Conservation (phyloP, 805 yeast species). For the Saccharomyces eubayanus region DNA sequence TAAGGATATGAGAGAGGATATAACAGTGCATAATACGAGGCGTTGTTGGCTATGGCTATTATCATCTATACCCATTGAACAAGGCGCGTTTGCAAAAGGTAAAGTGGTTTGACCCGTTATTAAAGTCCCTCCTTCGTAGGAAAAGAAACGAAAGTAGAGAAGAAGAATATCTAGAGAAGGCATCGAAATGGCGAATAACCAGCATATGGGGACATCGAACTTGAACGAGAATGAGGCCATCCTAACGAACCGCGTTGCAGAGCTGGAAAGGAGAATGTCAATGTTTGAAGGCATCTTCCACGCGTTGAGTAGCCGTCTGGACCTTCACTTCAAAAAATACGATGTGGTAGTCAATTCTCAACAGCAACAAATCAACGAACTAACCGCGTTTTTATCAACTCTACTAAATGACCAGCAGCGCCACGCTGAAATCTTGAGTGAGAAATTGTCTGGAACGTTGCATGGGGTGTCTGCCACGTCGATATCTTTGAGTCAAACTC, state of each 20-base stretch:
- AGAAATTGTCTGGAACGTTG: slow-evolving; percentile 18
- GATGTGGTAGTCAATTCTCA: slow-evolving; percentile 25
- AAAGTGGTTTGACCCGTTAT: neutral
- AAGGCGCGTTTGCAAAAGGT: neutral
- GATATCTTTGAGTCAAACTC: slow-evolving; percentile 6
- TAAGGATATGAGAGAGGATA: neutral
- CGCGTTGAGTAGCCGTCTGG: slow-evolving; percentile 25
- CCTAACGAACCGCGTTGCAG: slow-evolving; percentile 17
- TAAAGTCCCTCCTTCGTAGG: neutral
- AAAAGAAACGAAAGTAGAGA: neutral
- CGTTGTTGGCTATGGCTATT: neutral
- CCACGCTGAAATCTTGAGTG: slow-evolving; percentile 23
- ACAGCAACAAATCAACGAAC: slow-evolving; percentile 27
- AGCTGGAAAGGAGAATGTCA: slow-evolving; percentile 23
- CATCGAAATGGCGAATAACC: neutral
- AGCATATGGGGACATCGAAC: neutral
- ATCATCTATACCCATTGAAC: neutral
- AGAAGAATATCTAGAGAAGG: neutral
- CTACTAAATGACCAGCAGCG: slow-evolving; percentile 25
- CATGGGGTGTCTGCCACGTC: slow-evolving; percentile 21
- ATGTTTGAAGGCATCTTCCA: slow-evolving; percentile 28
- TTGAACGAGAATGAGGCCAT: slow-evolving; percentile 8
- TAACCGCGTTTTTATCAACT: slow-evolving; percentile 20
- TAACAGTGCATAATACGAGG: neutral
- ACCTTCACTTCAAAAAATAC: slow-evolving; percentile 28